phyloP scores from a whole-genome alignment of 176 grass and related monocot species.

The Triticum monococcum region DNA sequence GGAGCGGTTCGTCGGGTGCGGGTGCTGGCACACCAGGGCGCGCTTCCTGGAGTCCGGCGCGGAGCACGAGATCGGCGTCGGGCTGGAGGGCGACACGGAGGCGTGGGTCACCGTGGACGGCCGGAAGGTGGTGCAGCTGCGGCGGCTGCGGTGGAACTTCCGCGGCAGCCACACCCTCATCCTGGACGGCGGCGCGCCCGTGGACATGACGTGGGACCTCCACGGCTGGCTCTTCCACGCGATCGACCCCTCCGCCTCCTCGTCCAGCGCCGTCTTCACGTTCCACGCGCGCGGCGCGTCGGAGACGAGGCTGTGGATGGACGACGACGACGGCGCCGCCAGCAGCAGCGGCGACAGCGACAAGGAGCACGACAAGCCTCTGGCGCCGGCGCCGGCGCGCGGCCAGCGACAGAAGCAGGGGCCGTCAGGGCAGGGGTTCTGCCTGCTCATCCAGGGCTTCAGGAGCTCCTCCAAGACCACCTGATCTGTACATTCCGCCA shows the following conservation, averaged over 20 bases:
- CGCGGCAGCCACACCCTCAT: conserved; percentile 65
- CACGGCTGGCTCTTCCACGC: conserved; percentile 63
- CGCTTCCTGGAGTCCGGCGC: conserved; percentile 56
- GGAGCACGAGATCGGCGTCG: conserved; percentile 71
- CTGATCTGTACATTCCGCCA: conserved; percentile 42
- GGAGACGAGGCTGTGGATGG: conserved; percentile 45
- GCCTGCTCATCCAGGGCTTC: conserved; percentile 62
- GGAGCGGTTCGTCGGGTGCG: conserved; percentile 65
- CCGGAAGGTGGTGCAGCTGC: conserved; percentile 50
- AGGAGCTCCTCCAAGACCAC: conserved; percentile 47
- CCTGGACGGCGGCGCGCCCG: conserved; percentile 49
- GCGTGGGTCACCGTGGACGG: conserved; percentile 55
- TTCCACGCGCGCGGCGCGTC: conserved; percentile 51
- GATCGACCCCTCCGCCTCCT: not conserved
- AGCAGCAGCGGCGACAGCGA: not conserved
- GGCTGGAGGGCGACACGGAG: conserved; percentile 55
- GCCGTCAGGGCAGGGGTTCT: conserved; percentile 44
- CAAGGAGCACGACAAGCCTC: not conserved
- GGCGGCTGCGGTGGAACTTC: conserved; percentile 57
- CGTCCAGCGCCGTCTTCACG: conserved; percentile 57
- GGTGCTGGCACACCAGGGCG: conserved; percentile 44
- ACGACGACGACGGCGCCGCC: conserved; percentile 13
- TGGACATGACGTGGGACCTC: conserved; percentile 74
- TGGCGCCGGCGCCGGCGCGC: not conserved
- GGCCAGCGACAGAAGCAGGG: conserved; percentile 24